Evolutionary conservation across 1,139 yeast species (phyloP).

Genomic region (Magnusiomyces suaveolens): DNA sequence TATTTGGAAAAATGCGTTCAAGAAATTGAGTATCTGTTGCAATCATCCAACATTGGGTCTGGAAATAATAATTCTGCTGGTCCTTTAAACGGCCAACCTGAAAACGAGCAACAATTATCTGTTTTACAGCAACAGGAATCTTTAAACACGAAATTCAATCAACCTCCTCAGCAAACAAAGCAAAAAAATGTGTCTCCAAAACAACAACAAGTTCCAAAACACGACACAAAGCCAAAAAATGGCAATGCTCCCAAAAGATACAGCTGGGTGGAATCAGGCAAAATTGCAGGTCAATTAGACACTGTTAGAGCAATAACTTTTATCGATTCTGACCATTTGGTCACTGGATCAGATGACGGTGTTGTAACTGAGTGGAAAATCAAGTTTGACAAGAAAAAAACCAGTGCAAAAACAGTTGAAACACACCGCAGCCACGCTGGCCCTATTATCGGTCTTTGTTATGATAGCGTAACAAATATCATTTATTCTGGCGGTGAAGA

Average conservation of each 20-base stretch:
- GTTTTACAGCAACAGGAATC: background rate
- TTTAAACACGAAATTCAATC: constrained; percentile 4
- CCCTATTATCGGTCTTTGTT: constrained; percentile 18
- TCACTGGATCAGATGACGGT: constrained; percentile 22
- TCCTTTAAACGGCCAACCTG: background rate
- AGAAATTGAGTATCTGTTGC: constrained; percentile 31
- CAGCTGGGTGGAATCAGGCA: constrained; percentile 4
- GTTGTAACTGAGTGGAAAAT: constrained; percentile 21
- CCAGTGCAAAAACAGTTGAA: constrained; percentile 9
- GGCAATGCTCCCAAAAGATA: background rate
- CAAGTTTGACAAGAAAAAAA: background rate
- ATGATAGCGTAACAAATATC: constrained; percentile 16
- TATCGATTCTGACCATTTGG: constrained; percentile 13
- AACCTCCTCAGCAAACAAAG: constrained; percentile 1
- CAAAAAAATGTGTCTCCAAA: constrained; percentile 1
- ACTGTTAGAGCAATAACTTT: constrained; percentile 16
- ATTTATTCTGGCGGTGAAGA: constrained; percentile 23
- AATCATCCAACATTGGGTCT: constrained; percentile 19
- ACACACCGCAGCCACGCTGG: constrained; percentile 22
- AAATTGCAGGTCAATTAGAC: constrained; percentile 14
- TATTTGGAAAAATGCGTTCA: constrained; percentile 31
- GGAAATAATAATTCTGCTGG: background rate
- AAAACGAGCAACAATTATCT: constrained; percentile 2
- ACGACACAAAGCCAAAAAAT: background rate
- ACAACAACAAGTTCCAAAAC: background rate